Evolutionary conservation across 495 filamentous ascomycete genomes (phyloP), one percentile per base, ranked within the genome.

Genomic region (Trichoderma gamsii): DNA sequence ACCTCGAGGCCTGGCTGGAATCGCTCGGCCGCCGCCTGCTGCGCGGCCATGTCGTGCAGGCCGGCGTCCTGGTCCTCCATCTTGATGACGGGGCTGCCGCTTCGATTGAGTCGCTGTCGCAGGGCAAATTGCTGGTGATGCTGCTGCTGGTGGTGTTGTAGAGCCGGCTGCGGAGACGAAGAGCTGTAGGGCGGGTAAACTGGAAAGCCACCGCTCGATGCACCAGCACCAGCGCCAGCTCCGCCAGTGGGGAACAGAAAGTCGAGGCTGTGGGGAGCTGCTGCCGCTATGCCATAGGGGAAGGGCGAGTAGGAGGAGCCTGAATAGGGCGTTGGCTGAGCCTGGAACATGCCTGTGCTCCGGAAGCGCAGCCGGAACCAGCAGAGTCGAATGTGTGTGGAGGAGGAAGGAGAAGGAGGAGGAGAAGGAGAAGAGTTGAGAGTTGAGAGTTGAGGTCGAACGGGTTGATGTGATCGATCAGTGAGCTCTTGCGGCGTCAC

Each of bases 1-100:
- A 92, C 91, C 82, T 86, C 77, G 49, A 88, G 77, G 65, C 88
- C 80, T 0, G 90, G 87, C 69, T 90, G 85, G 71, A 88, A 93
- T 63, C 88, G 84, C 68, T 80, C 74, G 8, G 85, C 85, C 29
- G 85, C 79, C 56, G 81, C 84, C 74, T 87, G 81, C 68, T 87
- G 81, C 70, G 81, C 83, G 27, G 77, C 75, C 15, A 85, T 66
- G 70, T 85, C 82, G 63, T 76, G 72, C 59, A 61, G 56, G 11
- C 56, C 25, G 23, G 72, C 61, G 63, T 73, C 74, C 23, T 71
- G 69, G 41, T 79, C 77, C 15, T 76, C 75, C 76, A 83, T 83
- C 71, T 81, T 81, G 73, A 75, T 69, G 43, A 65, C 7, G 18
- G 63, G 66, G 43, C 65, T 66, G n/a, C 27, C 56, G 25, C 23